A percentile compares a stretch with the other conserved stretches of the same genome.
Conservation (phyloP, 768 basidiomycete genomes). For the Pilatotrama ljubarskyi region DNA sequence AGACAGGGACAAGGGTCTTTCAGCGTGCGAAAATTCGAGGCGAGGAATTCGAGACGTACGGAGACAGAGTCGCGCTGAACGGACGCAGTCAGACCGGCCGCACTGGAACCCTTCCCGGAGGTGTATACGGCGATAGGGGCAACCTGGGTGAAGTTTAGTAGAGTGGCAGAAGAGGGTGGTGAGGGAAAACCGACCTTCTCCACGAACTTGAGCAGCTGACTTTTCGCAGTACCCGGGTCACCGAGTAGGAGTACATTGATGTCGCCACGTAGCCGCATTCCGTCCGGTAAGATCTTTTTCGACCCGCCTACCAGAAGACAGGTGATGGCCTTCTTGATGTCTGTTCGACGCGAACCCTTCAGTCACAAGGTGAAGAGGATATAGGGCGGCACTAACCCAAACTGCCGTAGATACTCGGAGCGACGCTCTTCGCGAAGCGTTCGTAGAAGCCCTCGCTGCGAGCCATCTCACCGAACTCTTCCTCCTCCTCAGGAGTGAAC, state of each 20-base stretch:
- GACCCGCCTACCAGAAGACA: conserved; percentile 97
- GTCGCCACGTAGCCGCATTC: conserved; percentile 94
- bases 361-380: neutral
- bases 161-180: neutral
- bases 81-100: conserved; percentile 96
- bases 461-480: conserved; percentile 91
- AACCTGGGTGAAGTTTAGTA: conserved; percentile 49
- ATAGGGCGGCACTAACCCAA: conserved; percentile 56
- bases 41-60: conserved; percentile 46
- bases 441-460: conserved; percentile 90
- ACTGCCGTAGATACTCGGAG: conserved; percentile 95
- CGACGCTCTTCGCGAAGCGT: conserved; percentile 90
- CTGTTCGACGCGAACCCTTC: conserved; percentile 42
- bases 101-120: conserved; percentile 97
- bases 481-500: conserved; percentile 95
- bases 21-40: neutral
- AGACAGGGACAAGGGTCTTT: neutral
- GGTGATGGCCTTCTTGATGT: conserved; percentile 97
- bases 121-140: conserved; percentile 98
- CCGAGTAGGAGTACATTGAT: conserved; percentile 96
- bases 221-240: conserved; percentile 98
- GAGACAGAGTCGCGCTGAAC: conserved; percentile 93
- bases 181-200: conserved; percentile 65
- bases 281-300: conserved; percentile 95
- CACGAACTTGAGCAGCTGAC: conserved; percentile 96